phyloP scores from a whole-genome alignment of 305 asterid species.

The Caryopteris hybrid region DNA sequence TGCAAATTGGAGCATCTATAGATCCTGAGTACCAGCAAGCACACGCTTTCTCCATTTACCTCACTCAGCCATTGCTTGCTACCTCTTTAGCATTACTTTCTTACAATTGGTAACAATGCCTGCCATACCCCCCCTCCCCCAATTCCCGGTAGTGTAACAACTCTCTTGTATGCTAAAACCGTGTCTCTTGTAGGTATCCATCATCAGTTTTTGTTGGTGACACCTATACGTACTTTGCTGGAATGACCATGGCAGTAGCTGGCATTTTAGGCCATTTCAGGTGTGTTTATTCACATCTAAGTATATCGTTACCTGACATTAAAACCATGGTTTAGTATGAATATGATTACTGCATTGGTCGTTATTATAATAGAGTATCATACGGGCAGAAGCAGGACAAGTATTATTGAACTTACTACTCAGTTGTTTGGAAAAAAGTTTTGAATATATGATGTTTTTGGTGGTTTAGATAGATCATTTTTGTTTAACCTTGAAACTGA shows the following conservation, averaged over 20 bases:
- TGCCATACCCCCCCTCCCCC: not conserved
- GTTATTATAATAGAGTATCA: too few species aligned
- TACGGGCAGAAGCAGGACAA: too few species aligned
- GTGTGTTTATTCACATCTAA: conserved; percentile 30
- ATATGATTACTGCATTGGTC: not conserved
- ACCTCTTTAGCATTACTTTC: conserved; percentile 90
- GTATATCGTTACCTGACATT: not conserved
- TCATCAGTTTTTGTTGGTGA: conserved; percentile 97
- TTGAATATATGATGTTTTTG: too few species aligned
- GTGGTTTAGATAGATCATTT: too few species aligned
- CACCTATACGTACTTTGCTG: conserved; percentile 94
- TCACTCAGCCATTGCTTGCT: conserved; percentile 87
- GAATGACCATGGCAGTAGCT: conserved; percentile 97
- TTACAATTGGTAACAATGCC: conserved; percentile 66
- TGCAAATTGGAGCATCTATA: conserved; percentile 78
- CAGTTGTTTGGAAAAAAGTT: too few species aligned
- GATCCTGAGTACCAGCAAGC: conserved; percentile 85
- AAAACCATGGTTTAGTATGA: not conserved
- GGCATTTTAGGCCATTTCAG: conserved; percentile 96
- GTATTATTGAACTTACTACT: too few species aligned
- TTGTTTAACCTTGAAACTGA: too few species aligned
- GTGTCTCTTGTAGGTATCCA: conserved; percentile 59
- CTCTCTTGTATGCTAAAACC: conserved; percentile 6
- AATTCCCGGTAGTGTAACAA: not conserved
- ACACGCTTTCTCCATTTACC: conserved; percentile 89